Evolutionary conservation across 2,329 filamentous ascomycete species (phyloP).

Genomic region (Colletotrichum costaricense): DNA sequence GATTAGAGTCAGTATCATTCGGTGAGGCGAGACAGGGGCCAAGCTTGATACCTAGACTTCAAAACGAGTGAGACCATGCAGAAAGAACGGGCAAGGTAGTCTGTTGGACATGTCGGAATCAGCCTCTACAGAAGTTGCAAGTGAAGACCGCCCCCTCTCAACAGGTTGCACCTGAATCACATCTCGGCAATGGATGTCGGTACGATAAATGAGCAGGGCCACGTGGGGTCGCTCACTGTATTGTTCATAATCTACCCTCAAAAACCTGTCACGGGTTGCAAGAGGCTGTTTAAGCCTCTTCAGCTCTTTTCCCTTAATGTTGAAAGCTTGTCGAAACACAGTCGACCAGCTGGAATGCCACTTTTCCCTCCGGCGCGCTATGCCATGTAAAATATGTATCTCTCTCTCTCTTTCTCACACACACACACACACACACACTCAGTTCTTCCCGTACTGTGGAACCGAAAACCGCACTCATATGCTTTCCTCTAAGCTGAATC

Average conservation of each 20-base stretch:
- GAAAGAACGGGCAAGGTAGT: too few relatives aligned
- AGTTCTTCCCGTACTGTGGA: conserved; percentile 26
- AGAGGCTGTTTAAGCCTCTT: conserved; percentile 2
- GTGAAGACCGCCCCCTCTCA: not conserved
- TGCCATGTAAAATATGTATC: conserved; percentile 22
- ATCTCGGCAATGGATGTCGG: not conserved
- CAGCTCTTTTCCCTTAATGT: not conserved
- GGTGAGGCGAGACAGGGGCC: too few relatives aligned
- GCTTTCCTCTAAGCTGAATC: conserved; percentile 20
- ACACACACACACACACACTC: not conserved
- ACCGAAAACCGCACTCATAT: not conserved
- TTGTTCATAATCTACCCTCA: not conserved
- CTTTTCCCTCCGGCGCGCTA: conserved; percentile 16
- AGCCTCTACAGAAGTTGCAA: not conserved
- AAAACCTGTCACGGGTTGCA: not conserved
- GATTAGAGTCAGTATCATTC: too few relatives aligned
- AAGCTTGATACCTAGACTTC: too few relatives aligned
- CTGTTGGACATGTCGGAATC: too few relatives aligned
- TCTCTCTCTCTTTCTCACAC: not conserved
- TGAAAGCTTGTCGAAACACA: conserved; percentile 11
- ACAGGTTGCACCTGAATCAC: not conserved
- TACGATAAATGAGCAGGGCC: not conserved
- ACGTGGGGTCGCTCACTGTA: not conserved
- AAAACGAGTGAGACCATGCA: too few relatives aligned
- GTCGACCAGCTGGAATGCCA: conserved; percentile 2